phyloP scores from a whole-genome alignment of 2,329 filamentous ascomycete species.

The Paecilomyces variotii region DNA sequence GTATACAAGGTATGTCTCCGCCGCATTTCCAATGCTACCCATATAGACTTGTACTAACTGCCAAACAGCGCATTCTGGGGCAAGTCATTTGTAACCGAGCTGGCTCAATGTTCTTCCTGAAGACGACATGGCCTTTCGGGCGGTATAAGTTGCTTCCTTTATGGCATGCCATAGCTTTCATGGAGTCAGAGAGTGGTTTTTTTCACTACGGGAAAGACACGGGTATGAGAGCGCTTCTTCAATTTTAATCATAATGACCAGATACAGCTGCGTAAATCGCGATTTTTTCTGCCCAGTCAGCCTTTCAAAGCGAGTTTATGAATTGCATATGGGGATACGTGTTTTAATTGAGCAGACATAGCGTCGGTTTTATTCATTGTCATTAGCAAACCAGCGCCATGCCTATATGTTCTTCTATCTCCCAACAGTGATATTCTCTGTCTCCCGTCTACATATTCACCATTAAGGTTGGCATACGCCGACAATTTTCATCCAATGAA shows the following conservation, averaged over 20 bases:
- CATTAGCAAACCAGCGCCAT: neutral
- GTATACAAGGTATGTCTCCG: conserved; percentile 64
- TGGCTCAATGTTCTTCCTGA: conserved; percentile 46
- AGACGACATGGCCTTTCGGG: neutral
- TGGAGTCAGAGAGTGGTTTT: neutral
- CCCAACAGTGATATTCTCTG: neutral
- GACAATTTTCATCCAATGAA: neutral
- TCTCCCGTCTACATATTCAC: neutral
- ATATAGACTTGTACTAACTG: conserved; percentile 11
- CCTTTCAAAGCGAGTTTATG: neutral
- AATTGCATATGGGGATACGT: neutral
- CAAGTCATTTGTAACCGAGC: conserved; percentile 79
- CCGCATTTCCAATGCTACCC: neutral
- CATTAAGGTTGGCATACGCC: neutral
- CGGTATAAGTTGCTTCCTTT: conserved; percentile 5
- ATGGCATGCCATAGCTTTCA: conserved; percentile 1
- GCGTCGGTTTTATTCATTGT: neutral
- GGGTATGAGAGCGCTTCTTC: neutral
- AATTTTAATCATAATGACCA: neutral
- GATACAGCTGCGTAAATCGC: neutral
- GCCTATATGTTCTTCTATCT: neutral
- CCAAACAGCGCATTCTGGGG: conserved; percentile 80
- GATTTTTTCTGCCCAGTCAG: neutral
- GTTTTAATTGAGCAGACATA: neutral
- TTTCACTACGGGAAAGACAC: neutral